Evolutionary conservation across 2,329 filamentous ascomycete genomes (phyloP).

Genomic region (Neofusicoccum sp.): DNA sequence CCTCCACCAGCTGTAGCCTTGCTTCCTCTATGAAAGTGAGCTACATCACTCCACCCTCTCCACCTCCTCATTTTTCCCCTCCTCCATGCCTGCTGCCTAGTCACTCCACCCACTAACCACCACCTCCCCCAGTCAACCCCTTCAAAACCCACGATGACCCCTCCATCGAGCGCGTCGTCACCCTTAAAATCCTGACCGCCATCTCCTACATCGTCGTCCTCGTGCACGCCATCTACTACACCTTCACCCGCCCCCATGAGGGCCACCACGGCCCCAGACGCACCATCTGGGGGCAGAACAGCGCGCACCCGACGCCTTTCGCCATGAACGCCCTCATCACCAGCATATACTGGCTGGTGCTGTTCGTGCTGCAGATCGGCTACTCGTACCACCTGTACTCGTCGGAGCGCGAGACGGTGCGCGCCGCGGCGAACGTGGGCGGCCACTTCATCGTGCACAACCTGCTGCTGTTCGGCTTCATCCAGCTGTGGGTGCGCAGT

Average conservation of each 20-base stretch:
- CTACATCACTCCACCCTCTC: background rate
- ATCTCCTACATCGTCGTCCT: slow-evolving; percentile 74
- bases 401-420: slow-evolving; percentile 59
- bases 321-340: slow-evolving; percentile 64
- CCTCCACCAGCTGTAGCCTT: no score
- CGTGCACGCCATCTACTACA: slow-evolving; percentile 72
- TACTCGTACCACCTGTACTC: slow-evolving; percentile 79
- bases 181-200: slow-evolving; percentile 74
- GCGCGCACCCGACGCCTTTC: slow-evolving; percentile 67
- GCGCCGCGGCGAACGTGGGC: slow-evolving; percentile 72
- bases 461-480: slow-evolving; percentile 75
- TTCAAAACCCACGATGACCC: slow-evolving; percentile 71
- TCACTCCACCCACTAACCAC: background rate
- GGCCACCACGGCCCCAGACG: slow-evolving; percentile 49
- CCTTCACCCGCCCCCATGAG: slow-evolving; percentile 62
- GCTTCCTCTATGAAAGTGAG: no score
- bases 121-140: slow-evolving; percentile 61
- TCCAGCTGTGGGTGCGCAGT: slow-evolving; percentile 76
- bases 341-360: slow-evolving; percentile 73
- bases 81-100: background rate
- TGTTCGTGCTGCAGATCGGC: slow-evolving; percentile 72
- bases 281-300: slow-evolving; percentile 75
- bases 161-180: slow-evolving; percentile 58
- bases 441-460: slow-evolving; percentile 86
- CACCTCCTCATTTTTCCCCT: background rate